Conservation (phyloP, 306 rosid species). For the Ammopiptanthus mongolicus region DNA sequence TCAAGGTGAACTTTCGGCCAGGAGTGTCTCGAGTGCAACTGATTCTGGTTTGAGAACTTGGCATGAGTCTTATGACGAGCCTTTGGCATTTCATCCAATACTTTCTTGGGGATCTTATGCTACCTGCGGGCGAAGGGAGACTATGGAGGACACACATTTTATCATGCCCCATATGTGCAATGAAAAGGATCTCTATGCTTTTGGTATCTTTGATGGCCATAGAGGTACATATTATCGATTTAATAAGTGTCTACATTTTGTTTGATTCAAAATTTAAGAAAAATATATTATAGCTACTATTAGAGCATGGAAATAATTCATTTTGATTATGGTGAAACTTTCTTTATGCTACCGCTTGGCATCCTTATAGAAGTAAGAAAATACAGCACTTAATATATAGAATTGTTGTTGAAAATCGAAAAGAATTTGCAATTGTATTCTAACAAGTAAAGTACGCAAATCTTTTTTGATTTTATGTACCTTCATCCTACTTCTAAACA, state of each 20-base stretch:
- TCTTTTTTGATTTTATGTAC: neutral
- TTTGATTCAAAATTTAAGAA: neutral
- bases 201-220: slow-evolving; percentile 94
- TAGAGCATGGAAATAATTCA: neutral
- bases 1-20: slow-evolving; percentile 54
- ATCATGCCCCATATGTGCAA: slow-evolving; percentile 54
- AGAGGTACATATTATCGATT: slow-evolving; percentile 51
- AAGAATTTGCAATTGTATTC: neutral
- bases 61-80: slow-evolving; percentile 35
- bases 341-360: neutral
- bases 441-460: neutral
- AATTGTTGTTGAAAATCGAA: neutral
- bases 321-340: neutral
- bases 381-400: neutral
- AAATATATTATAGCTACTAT: neutral
- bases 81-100: slow-evolving; percentile 48
- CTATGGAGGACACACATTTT: slow-evolving; percentile 93
- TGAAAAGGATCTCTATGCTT: slow-evolving; percentile 60
- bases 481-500: neutral
- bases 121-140: slow-evolving; percentile 88
- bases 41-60: slow-evolving; percentile 35
- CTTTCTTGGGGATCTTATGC: slow-evolving; percentile 93
- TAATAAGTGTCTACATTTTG: neutral
- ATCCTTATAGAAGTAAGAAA: neutral
- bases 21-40: slow-evolving; percentile 32